A percentile compares a stretch with the other conserved stretches of the same genome.
phyloP scores from a whole-genome alignment of 257 asterid species.

The Dorcoceras hygrometricum region DNA sequence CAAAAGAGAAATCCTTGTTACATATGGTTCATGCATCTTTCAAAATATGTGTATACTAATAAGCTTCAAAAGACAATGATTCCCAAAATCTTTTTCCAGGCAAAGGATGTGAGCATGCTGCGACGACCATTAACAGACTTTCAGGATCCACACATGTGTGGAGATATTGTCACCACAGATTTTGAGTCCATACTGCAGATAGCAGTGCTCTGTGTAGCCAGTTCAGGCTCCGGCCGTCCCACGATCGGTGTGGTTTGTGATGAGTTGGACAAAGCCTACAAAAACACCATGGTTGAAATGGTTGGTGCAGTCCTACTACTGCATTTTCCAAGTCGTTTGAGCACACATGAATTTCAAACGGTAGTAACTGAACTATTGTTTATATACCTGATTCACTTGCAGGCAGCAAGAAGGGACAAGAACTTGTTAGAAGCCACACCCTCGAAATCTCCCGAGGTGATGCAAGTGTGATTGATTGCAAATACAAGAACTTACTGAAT shows the following conservation, averaged over 20 bases:
- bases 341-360: background rate
- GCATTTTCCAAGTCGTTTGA: background rate
- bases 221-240: slow-evolving; percentile 77
- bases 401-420: slow-evolving; percentile 33
- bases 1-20: background rate
- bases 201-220: slow-evolving; percentile 73
- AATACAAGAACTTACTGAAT: background rate
- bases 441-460: slow-evolving; percentile 35
- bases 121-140: slow-evolving; percentile 63
- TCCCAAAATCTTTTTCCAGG: slow-evolving; percentile 47
- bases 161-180: slow-evolving; percentile 46
- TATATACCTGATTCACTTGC: slow-evolving; percentile 14
- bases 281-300: slow-evolving; percentile 43
- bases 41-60: background rate
- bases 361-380: background rate
- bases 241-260: slow-evolving; percentile 57
- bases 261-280: slow-evolving; percentile 70
- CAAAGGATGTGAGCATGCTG: slow-evolving; percentile 70
- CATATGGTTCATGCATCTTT: background rate
- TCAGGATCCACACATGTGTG: slow-evolving; percentile 56
- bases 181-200: slow-evolving; percentile 71
- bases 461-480: slow-evolving; percentile 26
- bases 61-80: background rate
- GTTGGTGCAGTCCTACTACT: slow-evolving; percentile 26
- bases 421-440: slow-evolving; percentile 31